phyloP scores from a whole-genome alignment of 2,329 filamentous ascomycete species.

The Arthroderma uncinatum region DNA sequence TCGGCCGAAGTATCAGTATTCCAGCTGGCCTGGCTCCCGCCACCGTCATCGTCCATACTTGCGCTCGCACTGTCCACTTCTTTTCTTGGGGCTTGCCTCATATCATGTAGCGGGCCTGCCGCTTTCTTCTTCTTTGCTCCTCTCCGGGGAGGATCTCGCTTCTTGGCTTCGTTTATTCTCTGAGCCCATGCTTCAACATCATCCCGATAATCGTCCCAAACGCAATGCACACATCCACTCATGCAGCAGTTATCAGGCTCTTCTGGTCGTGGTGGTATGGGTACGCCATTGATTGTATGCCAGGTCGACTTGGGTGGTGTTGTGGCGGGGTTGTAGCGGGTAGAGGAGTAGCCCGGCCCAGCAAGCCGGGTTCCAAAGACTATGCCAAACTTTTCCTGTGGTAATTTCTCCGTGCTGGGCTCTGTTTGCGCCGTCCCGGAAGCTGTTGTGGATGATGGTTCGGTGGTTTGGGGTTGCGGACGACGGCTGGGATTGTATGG shows the following conservation, averaged over 20 bases:
- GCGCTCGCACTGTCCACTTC: conserved; percentile 40
- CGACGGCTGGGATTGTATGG: conserved; percentile 2
- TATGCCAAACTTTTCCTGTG: conserved; percentile 48
- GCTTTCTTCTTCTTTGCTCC: conserved; percentile 20
- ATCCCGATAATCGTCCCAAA: conserved; percentile 85
- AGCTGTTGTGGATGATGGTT: background rate
- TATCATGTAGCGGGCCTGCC: conserved; percentile 16
- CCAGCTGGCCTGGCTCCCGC: conserved; percentile 63
- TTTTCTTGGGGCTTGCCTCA: conserved; percentile 25
- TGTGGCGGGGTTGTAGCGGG: conserved; percentile 44
- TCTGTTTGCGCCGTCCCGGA: background rate
- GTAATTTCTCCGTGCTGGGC: conserved; percentile 13
- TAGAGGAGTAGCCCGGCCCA: conserved; percentile 58
- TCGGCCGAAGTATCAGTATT: conserved; percentile 36
- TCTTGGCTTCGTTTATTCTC: conserved; percentile 52
- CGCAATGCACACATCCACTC: conserved; percentile 95
- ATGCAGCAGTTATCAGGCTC: conserved; percentile 99
- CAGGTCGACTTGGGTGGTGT: conserved; percentile 49
- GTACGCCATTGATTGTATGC: conserved; percentile 58
- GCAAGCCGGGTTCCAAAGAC: conserved; percentile 73
- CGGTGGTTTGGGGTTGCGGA: conserved; percentile 11
- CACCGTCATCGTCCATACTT: conserved; percentile 72
- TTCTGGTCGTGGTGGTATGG: conserved; percentile 69
- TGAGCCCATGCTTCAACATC: conserved; percentile 82
- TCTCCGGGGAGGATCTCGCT: conserved; percentile 13